Evolutionary conservation across 371 early-diverging fungal genomes (phyloP), one percentile per base, ranked within the genome.

Genomic region (Nematocida sp.): DNA sequence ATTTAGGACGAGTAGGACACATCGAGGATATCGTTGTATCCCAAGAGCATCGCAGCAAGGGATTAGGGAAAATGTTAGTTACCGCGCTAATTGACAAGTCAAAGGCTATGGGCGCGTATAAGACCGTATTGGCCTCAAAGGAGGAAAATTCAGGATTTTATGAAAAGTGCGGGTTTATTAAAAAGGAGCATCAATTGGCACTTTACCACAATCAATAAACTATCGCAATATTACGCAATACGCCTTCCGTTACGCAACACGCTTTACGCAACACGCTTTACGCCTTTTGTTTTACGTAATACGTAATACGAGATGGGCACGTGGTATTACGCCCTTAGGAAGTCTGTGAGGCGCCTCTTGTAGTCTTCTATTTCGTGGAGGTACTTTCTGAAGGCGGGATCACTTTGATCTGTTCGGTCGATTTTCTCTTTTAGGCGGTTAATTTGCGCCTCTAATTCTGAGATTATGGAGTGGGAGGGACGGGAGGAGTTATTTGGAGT

Each of bases 1-100:
- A 86, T 67, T 89, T 89, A 77, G 94, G 92, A 13, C 82, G 88
- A 53, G 92, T 92, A 77, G 85, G 85, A 42, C 79, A 80, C 35
- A 61, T 77, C 23, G 78, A 90, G 81, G 95, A 94, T 80, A 93
- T 96, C 82, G 95, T 93, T 39, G 92, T 93, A 16, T 88, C 89
- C 66, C 86, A 87, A 66, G 88, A 89, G n/a, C 89, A 91, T 82
- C 93, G 93, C 71, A 94, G 96, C 51, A 87, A 90, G 83, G 91
- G 93, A 48, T 79, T 88, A 40, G 87, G 88, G 0, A 67, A 57
- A 25, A 25, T 28, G 33, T 63, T 79, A 35, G 35, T 68, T 18
- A 45, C 32, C 13, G 30, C 78, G 85, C 90, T 84, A 88, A 88
- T 47, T 79, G 88, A 59, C 78, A 86, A 63, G 20, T 71, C 65